Evolutionary conservation across 257 asterid species (phyloP).

Genomic region (Solanum dulcamara): DNA sequence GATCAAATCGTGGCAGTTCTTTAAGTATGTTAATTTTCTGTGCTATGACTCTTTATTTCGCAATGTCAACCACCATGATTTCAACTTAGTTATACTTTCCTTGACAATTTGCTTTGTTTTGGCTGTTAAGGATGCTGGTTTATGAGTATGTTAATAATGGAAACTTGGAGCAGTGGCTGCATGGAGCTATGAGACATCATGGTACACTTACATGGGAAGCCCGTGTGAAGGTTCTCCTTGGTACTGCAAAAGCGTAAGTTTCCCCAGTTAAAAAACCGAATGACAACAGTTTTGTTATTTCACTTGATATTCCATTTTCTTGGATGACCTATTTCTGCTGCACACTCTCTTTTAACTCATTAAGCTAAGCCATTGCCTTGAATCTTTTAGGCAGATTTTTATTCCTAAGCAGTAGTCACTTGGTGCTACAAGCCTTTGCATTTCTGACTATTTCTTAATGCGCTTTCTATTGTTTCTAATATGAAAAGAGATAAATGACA

Average conservation of each 20-base stretch:
- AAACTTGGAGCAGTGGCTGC: slow-evolving; percentile 97
- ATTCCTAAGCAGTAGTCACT: background rate
- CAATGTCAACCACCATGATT: background rate
- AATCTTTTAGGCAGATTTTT: background rate
- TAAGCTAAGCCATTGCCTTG: background rate
- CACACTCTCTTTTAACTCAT: background rate
- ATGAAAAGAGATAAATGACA: background rate
- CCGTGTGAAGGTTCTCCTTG: slow-evolving; percentile 88
- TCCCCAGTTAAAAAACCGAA: background rate
- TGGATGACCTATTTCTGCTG: background rate
- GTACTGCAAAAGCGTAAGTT: slow-evolving; percentile 96
- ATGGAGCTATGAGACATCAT: slow-evolving; percentile 80
- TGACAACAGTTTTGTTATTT: background rate
- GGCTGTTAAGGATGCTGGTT: slow-evolving; percentile 65
- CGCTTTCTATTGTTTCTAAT: background rate
- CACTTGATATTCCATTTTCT: background rate
- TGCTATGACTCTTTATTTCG: background rate
- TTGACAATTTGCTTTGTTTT: slow-evolving; percentile 1
- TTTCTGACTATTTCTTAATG: background rate
- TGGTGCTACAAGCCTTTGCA: background rate
- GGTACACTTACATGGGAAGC: slow-evolving; percentile 93
- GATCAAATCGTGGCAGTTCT: background rate
- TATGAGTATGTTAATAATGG: slow-evolving; percentile 94
- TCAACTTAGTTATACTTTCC: background rate
- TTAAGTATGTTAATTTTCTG: background rate